Percentiles rank a stretch among this genome's conserved stretches.
phyloP scores from a whole-genome alignment of 139 green algal species.

The Coccomyxa sp. region DNA sequence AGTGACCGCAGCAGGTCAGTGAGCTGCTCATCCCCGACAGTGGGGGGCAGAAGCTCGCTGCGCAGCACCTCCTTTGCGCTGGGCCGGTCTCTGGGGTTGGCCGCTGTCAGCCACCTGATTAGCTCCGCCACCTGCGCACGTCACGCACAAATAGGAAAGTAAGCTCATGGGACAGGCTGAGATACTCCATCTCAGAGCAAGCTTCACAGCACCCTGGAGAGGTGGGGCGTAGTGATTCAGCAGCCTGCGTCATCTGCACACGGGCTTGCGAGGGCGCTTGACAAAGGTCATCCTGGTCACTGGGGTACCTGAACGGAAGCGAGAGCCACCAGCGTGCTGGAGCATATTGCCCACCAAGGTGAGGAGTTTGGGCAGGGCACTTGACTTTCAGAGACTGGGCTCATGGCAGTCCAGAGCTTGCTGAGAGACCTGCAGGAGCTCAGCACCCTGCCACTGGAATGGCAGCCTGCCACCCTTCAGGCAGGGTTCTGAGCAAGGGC shows the following conservation, averaged over 20 bases:
- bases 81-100: conserved; percentile 70
- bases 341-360: no score
- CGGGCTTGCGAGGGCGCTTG: no score
- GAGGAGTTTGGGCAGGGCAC: no score
- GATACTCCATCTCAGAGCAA: neutral
- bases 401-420: no score
- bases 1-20: conserved; percentile 79
- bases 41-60: conserved; percentile 73
- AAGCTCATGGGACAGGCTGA: no score
- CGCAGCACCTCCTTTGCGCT: conserved; percentile 68
- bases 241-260: neutral
- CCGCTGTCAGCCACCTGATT: conserved; percentile 65
- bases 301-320: no score
- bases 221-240: neutral
- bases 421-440: neutral
- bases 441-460: conserved; percentile 3
- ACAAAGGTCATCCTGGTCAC: no score
- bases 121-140: conserved; percentile 28
- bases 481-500: no score
- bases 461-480: no score
- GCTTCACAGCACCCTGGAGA: neutral
- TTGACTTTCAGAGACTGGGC: no score
- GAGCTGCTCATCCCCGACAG: conserved; percentile 81
- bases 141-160: neutral
- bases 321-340: no score